Evolutionary conservation across 768 basidiomycete species (phyloP), one percentile per base, ranked within the genome.

Genomic region (Tricholoma flavovirens): DNA sequence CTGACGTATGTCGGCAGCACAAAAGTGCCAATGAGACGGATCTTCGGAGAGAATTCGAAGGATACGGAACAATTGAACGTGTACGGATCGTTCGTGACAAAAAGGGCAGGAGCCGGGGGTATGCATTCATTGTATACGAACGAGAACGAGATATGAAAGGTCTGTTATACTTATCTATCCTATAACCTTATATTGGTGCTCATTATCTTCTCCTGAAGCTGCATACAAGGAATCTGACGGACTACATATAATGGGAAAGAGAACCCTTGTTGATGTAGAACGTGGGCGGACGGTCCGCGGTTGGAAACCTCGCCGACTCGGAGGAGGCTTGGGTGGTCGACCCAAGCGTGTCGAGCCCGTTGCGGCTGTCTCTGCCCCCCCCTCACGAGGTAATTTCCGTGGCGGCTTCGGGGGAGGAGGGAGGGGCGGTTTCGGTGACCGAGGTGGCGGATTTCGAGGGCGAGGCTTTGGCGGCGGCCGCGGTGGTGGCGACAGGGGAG

Each of bases 111-210:
- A 83, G 89, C 66, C 78, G 89, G 60, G 93, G 94, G 12, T 98
- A 98, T 69, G 96, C 96, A 19, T 99, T 99, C 73, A 81, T 99
- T 60, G 94, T 99, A 15, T 99, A 93, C 62, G 97, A 99, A 69
- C 84, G 97, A 29, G 97, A 98, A 74, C 84, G 95, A 56, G 97
- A 99, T 69, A 99, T 99, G 97, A 98, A 98, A 83, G 95, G 95
- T 95, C 69, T 46, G 56, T 67, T 26, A 46, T 45, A 60, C 60
- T n/a, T n/a, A n/a, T n/a, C 36, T 45, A 51, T 17, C 30, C 57
- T 57, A 49, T 53, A 51, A 56, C 35, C 46, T 55, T 53, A 56
- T 56, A 54, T 55, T 55, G 53, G 50, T 48, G 14, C 54, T 63
- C 51, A 58, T 50, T 24, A 46, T 51, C 66, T 46, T 53, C 61